A percentile compares a stretch with the other conserved stretches of the same genome.
These are phyloP conservation scores for Cicer yamashitae DNA, from an alignment of 306 rosid species.

Conservation along the genomic window DNA sequence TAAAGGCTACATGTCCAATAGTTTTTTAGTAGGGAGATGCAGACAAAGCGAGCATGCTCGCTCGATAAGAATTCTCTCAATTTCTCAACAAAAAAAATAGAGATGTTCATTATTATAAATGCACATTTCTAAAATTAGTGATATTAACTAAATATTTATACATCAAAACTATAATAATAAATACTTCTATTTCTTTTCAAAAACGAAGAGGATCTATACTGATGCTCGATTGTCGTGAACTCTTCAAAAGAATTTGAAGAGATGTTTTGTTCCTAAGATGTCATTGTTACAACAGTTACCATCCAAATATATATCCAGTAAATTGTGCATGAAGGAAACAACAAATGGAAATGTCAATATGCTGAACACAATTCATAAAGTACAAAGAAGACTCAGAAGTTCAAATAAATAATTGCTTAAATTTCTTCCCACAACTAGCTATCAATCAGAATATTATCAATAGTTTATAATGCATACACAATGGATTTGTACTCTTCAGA, in stretches of 20 bases:
- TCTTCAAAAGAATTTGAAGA: not conserved
- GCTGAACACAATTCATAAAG: constrained; percentile 7
- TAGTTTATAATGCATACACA: constrained; percentile 38
- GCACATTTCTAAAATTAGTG: no score
- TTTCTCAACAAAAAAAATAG: no score
- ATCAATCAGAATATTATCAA: constrained; percentile 32
- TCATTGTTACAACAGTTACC: not conserved
- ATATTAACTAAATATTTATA: no score
- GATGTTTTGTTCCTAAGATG: not conserved
- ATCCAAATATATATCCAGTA: constrained; percentile 6
- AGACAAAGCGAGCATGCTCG: not conserved
- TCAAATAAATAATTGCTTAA: constrained; percentile 14
- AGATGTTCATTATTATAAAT: no score
- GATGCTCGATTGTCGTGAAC: not conserved
- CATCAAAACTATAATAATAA: no score
- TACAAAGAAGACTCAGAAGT: constrained; percentile 31
- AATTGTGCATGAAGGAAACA: constrained; percentile 13
- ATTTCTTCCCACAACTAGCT: constrained; percentile 25
- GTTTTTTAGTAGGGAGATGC: not conserved
- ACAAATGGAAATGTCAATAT: constrained; percentile 7
- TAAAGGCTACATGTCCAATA: not conserved
- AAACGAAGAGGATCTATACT: no score
- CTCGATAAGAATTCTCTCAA: no score
- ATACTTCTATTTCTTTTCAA: no score
- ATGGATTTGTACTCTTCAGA: constrained; percentile 16